Base-by-base conservation (phyloP, 2,329 filamentous ascomycete genomes). In the Fusarium sp. region DNA sequence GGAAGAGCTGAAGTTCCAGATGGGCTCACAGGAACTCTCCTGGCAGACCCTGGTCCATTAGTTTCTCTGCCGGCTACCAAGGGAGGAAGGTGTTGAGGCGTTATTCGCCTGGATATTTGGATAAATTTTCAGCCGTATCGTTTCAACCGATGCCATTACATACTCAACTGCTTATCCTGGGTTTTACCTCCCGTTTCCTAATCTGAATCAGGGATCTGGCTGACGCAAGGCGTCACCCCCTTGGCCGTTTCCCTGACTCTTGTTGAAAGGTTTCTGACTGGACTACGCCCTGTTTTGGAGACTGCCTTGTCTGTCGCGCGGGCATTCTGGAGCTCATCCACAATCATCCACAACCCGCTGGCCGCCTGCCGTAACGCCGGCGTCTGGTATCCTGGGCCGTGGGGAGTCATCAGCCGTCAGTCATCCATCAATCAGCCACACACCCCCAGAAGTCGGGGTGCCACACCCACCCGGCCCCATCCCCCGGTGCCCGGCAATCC, bases 131-230 rank as follows among this genome's bases (percentile, higher is more conserved):
- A 26, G 38, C 68, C 58, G 33, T 44, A 65, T 30, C 32, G 54
- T 62, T 50, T 50, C 33, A 33, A 48, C 55, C 44, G 59, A 50
- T 48, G 55, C 15, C 54, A 57, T 46, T 53, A 32, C 23, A 41
- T 35, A 40, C 37, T 37, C 35, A 44, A 56, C 46, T 63, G 46
- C 37, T 59, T 58, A 70, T 64, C 48, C 70, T 61, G 52, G 40
- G 46, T 46, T 60, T 64, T 59, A 58, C 70, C 64, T 67, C 69
- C 61, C 64, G 72, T 70, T 66, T 55, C 71, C 67, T 68, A 74
- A 69, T 73, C 69, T 74, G 52, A 70, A 71, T 70, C 72, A 74
- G 59, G 73, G 72, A 75, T 76, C 70, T 76, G 60, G 63, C 68
- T 76, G 74, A 75, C 64, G 72, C 68, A 76, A 74, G 57, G 64